A percentile compares a stretch with the other conserved stretches of the same genome.
Evolutionary conservation across 1,139 yeast species (phyloP).

Genomic region (Candida anutae): DNA sequence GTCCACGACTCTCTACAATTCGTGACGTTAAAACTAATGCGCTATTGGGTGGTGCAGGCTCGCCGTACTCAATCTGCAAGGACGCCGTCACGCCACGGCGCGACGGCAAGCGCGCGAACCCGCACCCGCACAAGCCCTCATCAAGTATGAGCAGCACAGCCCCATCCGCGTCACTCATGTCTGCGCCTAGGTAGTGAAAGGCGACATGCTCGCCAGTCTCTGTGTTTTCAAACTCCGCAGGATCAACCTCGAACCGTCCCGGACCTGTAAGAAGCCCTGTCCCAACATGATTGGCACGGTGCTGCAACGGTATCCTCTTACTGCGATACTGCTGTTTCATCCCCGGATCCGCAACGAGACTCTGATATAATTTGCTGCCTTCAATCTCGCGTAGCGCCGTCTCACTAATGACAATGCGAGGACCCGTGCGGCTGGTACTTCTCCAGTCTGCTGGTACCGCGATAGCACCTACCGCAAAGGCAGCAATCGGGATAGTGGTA

Average conservation of each 20-base stretch:
- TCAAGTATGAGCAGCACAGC: constrained; percentile 75
- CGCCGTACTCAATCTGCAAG: constrained; percentile 54
- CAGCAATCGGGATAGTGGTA: constrained; percentile 25
- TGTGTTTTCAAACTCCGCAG: constrained; percentile 46
- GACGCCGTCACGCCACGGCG: constrained; percentile 88
- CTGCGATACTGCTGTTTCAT: constrained; percentile 24
- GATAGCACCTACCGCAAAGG: constrained; percentile 42
- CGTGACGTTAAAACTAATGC: constrained; percentile 62
- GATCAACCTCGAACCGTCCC: constrained; percentile 57
- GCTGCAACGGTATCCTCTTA: constrained; percentile 51
- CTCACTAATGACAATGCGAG: constrained; percentile 11
- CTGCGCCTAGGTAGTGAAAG: constrained; percentile 64
- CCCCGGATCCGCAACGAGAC: constrained; percentile 19
- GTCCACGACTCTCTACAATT: constrained; percentile 61
- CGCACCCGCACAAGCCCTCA: constrained; percentile 82
- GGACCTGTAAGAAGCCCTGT: constrained; percentile 62
- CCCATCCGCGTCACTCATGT: constrained; percentile 61
- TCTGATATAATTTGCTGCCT: constrained; percentile 22
- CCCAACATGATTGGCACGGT: constrained; percentile 54
- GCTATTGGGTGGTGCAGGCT: constrained; percentile 60
- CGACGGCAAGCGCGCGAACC: constrained; percentile 77
- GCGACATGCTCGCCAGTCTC: constrained; percentile 43
- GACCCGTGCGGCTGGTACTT: constrained; percentile 14
- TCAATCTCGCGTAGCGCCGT: constrained; percentile 25
- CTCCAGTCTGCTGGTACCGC: constrained; percentile 37